Conservation (phyloP, 192 early-diverging fungal species). For the Coemansia sp. region DNA sequence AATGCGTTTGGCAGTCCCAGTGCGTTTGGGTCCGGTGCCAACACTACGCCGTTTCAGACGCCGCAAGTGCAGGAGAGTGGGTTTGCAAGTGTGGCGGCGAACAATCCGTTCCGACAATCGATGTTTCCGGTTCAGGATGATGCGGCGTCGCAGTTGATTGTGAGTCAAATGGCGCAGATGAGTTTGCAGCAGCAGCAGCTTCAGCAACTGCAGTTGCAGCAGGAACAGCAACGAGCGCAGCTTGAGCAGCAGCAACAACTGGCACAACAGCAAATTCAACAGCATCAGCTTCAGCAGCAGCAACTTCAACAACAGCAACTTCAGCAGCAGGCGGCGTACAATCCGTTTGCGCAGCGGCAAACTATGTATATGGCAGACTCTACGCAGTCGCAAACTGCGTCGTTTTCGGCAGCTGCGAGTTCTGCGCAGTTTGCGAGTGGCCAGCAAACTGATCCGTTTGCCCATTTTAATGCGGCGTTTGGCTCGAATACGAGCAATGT, state of each 20-base stretch:
- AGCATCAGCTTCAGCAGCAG: constrained; percentile 16
- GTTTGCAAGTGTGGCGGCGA: constrained; percentile 26
- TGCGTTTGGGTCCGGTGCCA: background rate
- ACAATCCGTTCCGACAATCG: constrained; percentile 51
- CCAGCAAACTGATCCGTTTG: constrained; percentile 1
- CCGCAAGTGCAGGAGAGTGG: background rate
- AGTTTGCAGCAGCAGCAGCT: constrained; percentile 21
- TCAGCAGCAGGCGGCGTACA: constrained; percentile 23
- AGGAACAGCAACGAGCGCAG: constrained; percentile 33
- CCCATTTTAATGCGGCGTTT: constrained; percentile 11
- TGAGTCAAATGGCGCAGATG: constrained; percentile 39
- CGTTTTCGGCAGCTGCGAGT: constrained; percentile 11
- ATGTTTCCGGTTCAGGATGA: constrained; percentile 37
- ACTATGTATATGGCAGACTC: constrained; percentile 40
- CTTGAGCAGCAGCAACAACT: constrained; percentile 13
- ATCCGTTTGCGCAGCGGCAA: constrained; percentile 52
- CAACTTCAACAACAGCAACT: constrained; percentile 12
- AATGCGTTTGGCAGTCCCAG: constrained; percentile 6
- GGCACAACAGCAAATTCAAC: constrained; percentile 11
- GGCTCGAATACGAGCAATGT: background rate
- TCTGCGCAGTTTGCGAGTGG: background rate
- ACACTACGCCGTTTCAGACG: constrained; percentile 7
- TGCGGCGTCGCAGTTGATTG: constrained; percentile 16
- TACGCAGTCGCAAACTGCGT: background rate
- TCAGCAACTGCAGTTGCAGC: constrained; percentile 22